These are phyloP conservation scores for Phalaenopsis equestris DNA, from an alignment of 106 monocot species.

Conservation along the genomic window DNA sequence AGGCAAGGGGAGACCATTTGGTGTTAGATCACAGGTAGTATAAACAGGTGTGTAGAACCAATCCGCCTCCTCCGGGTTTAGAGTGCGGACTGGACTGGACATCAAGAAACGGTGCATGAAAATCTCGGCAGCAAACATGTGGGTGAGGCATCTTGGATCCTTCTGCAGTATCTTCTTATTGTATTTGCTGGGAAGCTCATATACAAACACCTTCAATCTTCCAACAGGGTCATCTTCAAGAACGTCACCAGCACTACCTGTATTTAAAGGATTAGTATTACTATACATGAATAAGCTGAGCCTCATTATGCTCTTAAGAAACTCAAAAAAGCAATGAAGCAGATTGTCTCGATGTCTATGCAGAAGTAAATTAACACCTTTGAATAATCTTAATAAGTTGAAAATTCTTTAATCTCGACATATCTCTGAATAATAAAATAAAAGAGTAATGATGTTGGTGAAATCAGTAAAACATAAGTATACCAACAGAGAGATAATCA, in stretches of 20 bases:
- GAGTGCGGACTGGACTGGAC: constrained; percentile 72
- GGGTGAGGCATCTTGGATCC: constrained; percentile 73
- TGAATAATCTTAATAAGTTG: neutral
- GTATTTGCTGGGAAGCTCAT: constrained; percentile 79
- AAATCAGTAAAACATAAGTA: too few species aligned
- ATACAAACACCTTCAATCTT: constrained; percentile 76
- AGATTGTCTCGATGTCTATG: neutral
- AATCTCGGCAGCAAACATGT: constrained; percentile 93
- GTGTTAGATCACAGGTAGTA: constrained; percentile 73
- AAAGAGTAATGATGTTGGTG: too few species aligned
- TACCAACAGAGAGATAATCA: too few species aligned
- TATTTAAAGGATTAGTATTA: neutral
- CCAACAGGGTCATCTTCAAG: constrained; percentile 81
- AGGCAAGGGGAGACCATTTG: constrained; percentile 51
- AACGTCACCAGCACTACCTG: constrained; percentile 59
- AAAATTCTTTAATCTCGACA: too few species aligned
- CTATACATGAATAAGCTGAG: neutral
- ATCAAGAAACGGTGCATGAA: constrained; percentile 89
- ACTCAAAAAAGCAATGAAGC: neutral
- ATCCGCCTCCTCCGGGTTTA: constrained; percentile 80
- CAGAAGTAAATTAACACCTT: neutral
- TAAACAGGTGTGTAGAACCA: constrained; percentile 82
- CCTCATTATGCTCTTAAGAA: neutral
- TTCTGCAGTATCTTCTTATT: constrained; percentile 88
- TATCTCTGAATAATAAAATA: too few species aligned